These are phyloP conservation scores for Termitomyces sp. DNA, from an alignment of 768 basidiomycete genomes.

Conservation along the genomic window DNA sequence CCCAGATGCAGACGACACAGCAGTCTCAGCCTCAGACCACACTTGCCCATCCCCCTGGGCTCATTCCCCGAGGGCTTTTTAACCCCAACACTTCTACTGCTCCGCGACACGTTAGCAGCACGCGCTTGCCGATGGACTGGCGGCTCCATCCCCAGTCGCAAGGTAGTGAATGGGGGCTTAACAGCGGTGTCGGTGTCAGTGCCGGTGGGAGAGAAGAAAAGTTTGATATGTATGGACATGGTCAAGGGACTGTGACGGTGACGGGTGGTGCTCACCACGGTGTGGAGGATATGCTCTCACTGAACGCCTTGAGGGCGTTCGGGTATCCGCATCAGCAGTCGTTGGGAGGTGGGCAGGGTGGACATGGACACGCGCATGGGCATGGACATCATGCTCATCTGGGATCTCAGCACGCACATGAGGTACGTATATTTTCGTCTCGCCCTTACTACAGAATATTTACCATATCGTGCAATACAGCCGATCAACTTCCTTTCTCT, in stretches of 20 bases:
- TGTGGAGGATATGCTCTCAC: not conserved
- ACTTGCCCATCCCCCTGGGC: slow-evolving; percentile 2
- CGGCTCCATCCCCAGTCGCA: slow-evolving; percentile 28
- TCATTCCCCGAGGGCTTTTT: slow-evolving; percentile 1
- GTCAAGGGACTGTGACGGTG: not conserved
- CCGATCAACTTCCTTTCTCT: slow-evolving; percentile 87
- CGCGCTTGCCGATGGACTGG: slow-evolving; percentile 29
- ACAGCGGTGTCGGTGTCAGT: not conserved
- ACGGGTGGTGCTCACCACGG: not conserved
- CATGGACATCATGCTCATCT: not conserved
- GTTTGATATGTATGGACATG: not conserved
- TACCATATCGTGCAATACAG: slow-evolving; percentile 32
- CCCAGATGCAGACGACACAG: not conserved
- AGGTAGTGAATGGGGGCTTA: slow-evolving; percentile 4
- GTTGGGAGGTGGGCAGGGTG: not conserved
- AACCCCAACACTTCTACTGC: not conserved
- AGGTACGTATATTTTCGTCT: slow-evolving; percentile 37
- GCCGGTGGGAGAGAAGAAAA: slow-evolving; percentile 9
- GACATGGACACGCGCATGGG: not conserved
- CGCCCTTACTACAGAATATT: not conserved
- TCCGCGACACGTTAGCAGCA: not conserved
- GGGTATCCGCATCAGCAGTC: slow-evolving; percentile 14
- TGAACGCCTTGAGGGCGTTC: not conserved
- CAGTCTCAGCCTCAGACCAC: not conserved
- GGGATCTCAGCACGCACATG: slow-evolving; percentile 29